Conservation (phyloP, 2,329 filamentous ascomycete genomes). For the Neofusicoccum sp. region DNA sequence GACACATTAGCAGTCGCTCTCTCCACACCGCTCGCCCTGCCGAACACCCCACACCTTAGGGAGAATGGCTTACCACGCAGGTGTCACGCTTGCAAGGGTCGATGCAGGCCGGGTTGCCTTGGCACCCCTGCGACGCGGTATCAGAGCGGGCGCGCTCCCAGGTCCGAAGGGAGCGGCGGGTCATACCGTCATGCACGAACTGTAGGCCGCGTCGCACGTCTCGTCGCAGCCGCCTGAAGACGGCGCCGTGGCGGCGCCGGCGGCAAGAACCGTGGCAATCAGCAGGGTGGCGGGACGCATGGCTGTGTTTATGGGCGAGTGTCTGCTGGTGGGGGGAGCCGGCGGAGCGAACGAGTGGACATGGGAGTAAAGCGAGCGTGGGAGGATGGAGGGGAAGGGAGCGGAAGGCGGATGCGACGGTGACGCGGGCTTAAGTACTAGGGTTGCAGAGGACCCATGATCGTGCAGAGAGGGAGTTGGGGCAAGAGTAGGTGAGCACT, state of each 20-base stretch:
- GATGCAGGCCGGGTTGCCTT: conserved; percentile 19
- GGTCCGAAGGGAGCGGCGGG: background rate
- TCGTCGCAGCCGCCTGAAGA: conserved; percentile 18
- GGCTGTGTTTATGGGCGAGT: background rate
- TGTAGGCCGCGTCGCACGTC: conserved; percentile 21
- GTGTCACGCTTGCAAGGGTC: conserved; percentile 21
- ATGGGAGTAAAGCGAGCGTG: conserved; percentile 14
- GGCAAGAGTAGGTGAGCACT: conserved; percentile 15
- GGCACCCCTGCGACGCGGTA: conserved; percentile 14
- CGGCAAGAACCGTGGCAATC: conserved; percentile 4
- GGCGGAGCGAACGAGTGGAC: conserved; percentile 16
- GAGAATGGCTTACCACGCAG: conserved; percentile 14
- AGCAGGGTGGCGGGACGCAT: conserved; percentile 15
- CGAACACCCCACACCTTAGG: background rate
- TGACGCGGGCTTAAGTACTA: conserved; percentile 16
- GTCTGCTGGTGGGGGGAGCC: background rate
- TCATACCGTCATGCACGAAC: conserved; percentile 19
- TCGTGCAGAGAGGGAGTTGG: conserved; percentile 9
- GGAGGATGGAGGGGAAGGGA: conserved; percentile 6
- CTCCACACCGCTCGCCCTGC: conserved; percentile 19
- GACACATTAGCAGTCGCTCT: conserved; percentile 16
- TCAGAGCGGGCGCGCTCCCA: conserved; percentile 12
- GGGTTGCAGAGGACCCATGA: conserved; percentile 2
- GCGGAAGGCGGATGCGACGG: conserved; percentile 12
- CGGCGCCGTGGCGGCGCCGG: conserved; percentile 14